A percentile compares a stretch with the other conserved stretches of the same genome.
Evolutionary conservation across 805 yeast genomes (phyloP).

Genomic region (Cyberlindnera petersonii): DNA sequence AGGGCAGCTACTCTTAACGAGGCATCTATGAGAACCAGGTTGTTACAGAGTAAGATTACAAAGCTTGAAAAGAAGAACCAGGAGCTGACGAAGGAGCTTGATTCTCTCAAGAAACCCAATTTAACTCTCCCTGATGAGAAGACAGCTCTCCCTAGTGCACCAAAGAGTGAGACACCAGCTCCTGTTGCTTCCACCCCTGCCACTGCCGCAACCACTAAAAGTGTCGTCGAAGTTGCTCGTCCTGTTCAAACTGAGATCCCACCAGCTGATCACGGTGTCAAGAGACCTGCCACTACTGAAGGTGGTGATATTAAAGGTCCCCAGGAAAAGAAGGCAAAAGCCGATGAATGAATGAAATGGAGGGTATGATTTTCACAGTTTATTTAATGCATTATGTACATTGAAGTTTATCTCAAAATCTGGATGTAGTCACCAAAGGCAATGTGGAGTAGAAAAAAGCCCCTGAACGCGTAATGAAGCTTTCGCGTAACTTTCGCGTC

Average conservation of each 20-base stretch:
- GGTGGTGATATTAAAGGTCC: constrained; percentile 29
- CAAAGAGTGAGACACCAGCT: not conserved
- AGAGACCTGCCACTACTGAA: constrained; percentile 27
- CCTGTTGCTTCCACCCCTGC: not conserved
- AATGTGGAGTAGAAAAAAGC: not conserved
- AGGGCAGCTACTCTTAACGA: constrained; percentile 28
- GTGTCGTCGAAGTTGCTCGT: constrained; percentile 3
- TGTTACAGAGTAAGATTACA: constrained; percentile 40
- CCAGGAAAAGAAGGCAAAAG: constrained; percentile 29
- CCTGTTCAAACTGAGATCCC: not conserved
- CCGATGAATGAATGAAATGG: constrained; percentile 7
- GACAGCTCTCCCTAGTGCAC: not conserved
- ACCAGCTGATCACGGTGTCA: constrained; percentile 15
- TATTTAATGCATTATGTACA: constrained; percentile 1
- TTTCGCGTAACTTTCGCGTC: constrained; percentile 1
- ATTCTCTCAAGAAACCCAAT: too few relatives aligned
- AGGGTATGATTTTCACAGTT: not conserved
- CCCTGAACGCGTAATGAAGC: not conserved
- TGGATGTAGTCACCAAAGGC: too few relatives aligned
- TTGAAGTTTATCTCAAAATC: not conserved
- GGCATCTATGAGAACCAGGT: constrained; percentile 36
- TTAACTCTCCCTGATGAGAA: not conserved
- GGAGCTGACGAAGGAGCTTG: constrained; percentile 26
- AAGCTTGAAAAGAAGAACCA: constrained; percentile 35
- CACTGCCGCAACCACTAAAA: constrained; percentile 8